Conservation (phyloP, 2,329 filamentous ascomycete species). For the Botrytis sinoallii region DNA sequence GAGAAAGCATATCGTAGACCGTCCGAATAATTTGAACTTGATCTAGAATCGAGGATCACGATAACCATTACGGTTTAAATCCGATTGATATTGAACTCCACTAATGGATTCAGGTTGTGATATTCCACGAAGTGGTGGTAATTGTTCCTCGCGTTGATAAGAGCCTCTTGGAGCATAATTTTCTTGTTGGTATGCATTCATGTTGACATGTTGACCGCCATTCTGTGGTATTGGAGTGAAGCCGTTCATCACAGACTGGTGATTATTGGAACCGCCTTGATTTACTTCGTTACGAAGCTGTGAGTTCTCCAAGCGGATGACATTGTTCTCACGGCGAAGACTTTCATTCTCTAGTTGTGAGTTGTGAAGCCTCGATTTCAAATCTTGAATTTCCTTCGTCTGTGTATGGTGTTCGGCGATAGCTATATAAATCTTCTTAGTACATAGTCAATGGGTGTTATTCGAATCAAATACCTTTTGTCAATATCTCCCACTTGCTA, state of each 20-base stretch:
- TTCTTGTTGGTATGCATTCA: constrained; percentile 14
- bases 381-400: constrained; percentile 39
- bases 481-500: constrained; percentile 86
- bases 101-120: constrained; percentile 58
- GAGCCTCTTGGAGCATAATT: constrained; percentile 7
- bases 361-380: constrained; percentile 35
- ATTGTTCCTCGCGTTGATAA: constrained; percentile 28
- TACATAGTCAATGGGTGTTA: neutral
- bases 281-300: constrained; percentile 34
- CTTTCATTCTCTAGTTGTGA: constrained; percentile 44
- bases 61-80: constrained; percentile 12
- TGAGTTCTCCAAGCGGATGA: constrained; percentile 33
- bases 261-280: constrained; percentile 38
- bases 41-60: constrained; percentile 17
- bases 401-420: constrained; percentile 61
- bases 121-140: constrained; percentile 36
- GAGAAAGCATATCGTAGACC: neutral
- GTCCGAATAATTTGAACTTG: neutral
- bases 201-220: constrained; percentile 18
- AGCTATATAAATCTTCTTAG: constrained; percentile 42
- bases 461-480: constrained; percentile 61
- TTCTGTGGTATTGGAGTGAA: constrained; percentile 20
- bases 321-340: constrained; percentile 46
- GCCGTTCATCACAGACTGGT: constrained; percentile 21
- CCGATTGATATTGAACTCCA: constrained; percentile 55